Percentiles rank a stretch among this genome's conserved stretches.
Conservation (phyloP, 805 yeast genomes). For the Sugiyamaella mastotermitis region DNA sequence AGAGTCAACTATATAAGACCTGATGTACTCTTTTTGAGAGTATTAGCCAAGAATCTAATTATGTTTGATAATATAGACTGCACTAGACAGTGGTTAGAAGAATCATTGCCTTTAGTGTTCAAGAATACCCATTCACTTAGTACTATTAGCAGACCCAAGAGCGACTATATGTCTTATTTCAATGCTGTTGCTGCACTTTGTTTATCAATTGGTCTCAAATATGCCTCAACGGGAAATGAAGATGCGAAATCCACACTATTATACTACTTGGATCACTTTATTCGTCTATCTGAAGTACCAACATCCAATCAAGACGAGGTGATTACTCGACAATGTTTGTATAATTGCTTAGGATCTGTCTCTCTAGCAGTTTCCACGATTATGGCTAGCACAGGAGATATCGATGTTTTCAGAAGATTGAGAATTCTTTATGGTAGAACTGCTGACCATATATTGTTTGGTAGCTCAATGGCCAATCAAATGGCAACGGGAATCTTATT, state of each 20-base stretch:
- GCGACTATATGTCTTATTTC: constrained; percentile 57
- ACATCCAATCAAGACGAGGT: constrained; percentile 51
- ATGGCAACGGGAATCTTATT: constrained; percentile 84
- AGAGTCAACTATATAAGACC: constrained; percentile 71
- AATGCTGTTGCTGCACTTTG: constrained; percentile 71
- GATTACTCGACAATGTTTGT: constrained; percentile 48
- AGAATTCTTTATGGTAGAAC: constrained; percentile 59
- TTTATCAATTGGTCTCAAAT: constrained; percentile 65
- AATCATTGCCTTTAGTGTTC: constrained; percentile 48
- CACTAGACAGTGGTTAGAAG: constrained; percentile 48
- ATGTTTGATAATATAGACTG: constrained; percentile 62
- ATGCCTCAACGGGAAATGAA: constrained; percentile 61
- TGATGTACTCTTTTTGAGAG: constrained; percentile 61
- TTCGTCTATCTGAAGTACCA: constrained; percentile 37
- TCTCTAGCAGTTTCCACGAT: constrained; percentile 62
- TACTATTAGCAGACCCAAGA: constrained; percentile 36
- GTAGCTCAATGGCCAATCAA: constrained; percentile 70
- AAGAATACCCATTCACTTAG: constrained; percentile 28
- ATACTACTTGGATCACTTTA: constrained; percentile 47
- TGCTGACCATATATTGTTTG: constrained; percentile 40
- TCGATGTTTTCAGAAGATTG: constrained; percentile 66
- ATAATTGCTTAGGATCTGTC: constrained; percentile 51
- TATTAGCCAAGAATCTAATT: constrained; percentile 58
- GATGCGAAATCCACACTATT: constrained; percentile 52
- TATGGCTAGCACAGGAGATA: constrained; percentile 90